These are phyloP conservation scores for Halenospora varia DNA, from an alignment of 495 filamentous ascomycete species.

Conservation along the genomic window DNA sequence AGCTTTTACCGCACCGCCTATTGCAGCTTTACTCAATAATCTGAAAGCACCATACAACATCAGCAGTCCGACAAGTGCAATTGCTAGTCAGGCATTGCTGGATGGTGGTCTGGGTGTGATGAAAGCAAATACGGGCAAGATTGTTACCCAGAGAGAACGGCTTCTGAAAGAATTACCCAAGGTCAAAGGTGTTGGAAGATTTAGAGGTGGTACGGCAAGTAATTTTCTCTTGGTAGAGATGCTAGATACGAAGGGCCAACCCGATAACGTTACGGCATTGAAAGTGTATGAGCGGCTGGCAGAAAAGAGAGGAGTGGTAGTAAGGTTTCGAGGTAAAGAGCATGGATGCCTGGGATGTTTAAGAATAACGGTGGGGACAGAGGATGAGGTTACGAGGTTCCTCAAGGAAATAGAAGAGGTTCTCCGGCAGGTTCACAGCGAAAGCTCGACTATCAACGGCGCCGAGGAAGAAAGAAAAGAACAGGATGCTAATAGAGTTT, in stretches of 20 bases:
- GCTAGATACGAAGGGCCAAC: slow-evolving; percentile 63
- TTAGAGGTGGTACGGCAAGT: slow-evolving; percentile 72
- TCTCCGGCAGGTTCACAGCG: slow-evolving; percentile 48
- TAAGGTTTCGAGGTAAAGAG: slow-evolving; percentile 91
- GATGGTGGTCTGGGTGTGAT: slow-evolving; percentile 64
- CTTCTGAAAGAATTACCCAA: slow-evolving; percentile 67
- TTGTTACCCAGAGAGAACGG: slow-evolving; percentile 73
- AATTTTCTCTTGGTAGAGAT: slow-evolving; percentile 94
- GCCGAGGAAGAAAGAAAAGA: slow-evolving; percentile 33
- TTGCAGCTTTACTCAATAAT: slow-evolving; percentile 73
- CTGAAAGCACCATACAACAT: slow-evolving; percentile 97
- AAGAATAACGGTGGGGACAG: slow-evolving; percentile 89
- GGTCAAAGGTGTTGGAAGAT: slow-evolving; percentile 73
- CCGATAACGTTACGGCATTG: slow-evolving; percentile 73
- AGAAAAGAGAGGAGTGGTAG: slow-evolving; percentile 84
- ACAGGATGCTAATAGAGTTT: slow-evolving; percentile 29
- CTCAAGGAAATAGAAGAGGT: slow-evolving; percentile 62
- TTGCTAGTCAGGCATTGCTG: slow-evolving; percentile 70
- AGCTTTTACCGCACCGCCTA: slow-evolving; percentile 53
- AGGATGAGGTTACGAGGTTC: slow-evolving; percentile 75
- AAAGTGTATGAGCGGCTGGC: slow-evolving; percentile 79
- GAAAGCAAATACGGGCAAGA: slow-evolving; percentile 58
- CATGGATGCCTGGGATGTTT: slow-evolving; percentile 83
- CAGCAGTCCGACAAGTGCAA: slow-evolving; percentile 75
- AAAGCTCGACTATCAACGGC: slow-evolving; percentile 10